Base-by-base conservation (phyloP, 805 yeast genomes). In the Candida methanosorbosa region DNA sequence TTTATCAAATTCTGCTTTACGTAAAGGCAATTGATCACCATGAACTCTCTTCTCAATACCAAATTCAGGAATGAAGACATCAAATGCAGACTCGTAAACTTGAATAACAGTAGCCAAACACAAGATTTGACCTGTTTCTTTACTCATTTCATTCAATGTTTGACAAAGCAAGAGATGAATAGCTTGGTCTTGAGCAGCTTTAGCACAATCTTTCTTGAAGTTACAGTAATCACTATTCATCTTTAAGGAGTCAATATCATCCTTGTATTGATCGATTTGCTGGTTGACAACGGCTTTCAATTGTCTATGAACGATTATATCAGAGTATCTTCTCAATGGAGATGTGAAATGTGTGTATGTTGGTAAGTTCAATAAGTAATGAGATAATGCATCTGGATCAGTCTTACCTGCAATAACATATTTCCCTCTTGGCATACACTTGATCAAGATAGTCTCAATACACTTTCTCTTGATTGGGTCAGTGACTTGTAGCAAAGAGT, bases 21-120 rank as follows among this genome's bases (percentile, higher is more conserved):
- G 75, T 42, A 90, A 66, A 9, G 97, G 97, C 37, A 92, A 66
- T 59, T 92, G 97, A 59, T 92, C 98, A 19, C 97, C 97, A 52
- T 92, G 98, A 17, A 88, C 96, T 50, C 97, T 71, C 59, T 88
- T 88, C 54, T 88, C 97, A 47, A 88, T 82, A 29, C 97, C 97
- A 61, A 87, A 81, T 44, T 86, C 95, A 2, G 96, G 95, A 41
- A 88, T 67, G 44, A 82, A 75, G 3, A 88, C 90, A 56, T 92
- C 98, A 61, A 92, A 92, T 2, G 97, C 85, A 1, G 95, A 84
- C 59, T 92, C 97, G 56, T 90, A 88, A 9, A 90, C 97, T 56
- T 87, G 96, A 18, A 86, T 61, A 14, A 90, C 92, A 13, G 86
- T 75, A 13, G 94, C 97, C 73, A 79, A 77, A 27, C 87, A 77